Conservation (phyloP, 2,329 filamentous ascomycete species). For the Ascochyta lentis region DNA sequence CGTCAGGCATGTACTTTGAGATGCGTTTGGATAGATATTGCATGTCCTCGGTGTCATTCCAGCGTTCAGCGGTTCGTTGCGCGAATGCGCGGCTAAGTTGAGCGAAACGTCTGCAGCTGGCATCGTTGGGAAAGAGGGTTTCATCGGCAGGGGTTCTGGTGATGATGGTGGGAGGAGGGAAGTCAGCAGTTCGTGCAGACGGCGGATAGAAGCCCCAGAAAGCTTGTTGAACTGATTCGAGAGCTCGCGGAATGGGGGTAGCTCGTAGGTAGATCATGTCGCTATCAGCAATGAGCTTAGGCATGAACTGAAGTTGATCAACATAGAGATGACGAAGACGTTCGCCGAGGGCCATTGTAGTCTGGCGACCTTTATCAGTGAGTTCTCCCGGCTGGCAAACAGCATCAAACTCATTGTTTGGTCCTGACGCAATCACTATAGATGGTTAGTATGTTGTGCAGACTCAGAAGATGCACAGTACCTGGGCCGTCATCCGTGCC, state of each 20-base stretch:
- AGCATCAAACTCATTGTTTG: conserved; percentile 73
- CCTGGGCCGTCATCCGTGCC: conserved; percentile 66
- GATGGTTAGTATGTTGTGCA: conserved; percentile 7
- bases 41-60: conserved; percentile 75
- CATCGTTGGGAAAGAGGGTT: conserved; percentile 59
- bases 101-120: conserved; percentile 56
- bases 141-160: conserved; percentile 55
- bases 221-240: conserved; percentile 59
- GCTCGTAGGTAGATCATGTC: conserved; percentile 56
- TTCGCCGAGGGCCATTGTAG: conserved; percentile 57
- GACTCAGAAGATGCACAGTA: conserved; percentile 5
- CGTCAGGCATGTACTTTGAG: conserved; percentile 84
- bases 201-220: conserved; percentile 58
- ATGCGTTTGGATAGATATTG: conserved; percentile 78
- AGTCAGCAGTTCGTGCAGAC: conserved; percentile 49
- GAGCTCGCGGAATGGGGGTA: conserved; percentile 58
- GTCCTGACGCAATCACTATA: conserved; percentile 68
- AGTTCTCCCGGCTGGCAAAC: conserved; percentile 67
- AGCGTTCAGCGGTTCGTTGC: conserved; percentile 54
- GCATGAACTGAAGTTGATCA: conserved; percentile 58
- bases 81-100: conserved; percentile 57
- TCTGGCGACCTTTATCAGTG: conserved; percentile 58
- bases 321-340: conserved; percentile 58
- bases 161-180: conserved; percentile 54
- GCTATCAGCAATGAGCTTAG: conserved; percentile 49